Percentiles rank a stretch among this genome's conserved stretches.
These are phyloP conservation scores for Cicer pinnatifidum DNA, from an alignment of 306 rosid genomes.

Conservation along the genomic window DNA sequence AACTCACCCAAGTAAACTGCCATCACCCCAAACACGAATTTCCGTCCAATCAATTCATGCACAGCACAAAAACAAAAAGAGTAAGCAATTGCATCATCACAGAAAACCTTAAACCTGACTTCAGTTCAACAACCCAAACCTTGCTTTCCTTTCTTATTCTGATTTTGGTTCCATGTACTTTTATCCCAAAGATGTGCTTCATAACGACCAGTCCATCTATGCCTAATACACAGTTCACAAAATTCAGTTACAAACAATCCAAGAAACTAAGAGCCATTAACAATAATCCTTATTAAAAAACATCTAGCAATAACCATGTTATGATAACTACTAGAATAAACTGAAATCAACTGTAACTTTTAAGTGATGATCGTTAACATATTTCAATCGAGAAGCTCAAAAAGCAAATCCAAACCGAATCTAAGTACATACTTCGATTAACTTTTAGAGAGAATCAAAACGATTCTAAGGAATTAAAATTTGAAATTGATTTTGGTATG, in stretches of 20 bases:
- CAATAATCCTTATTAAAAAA: background rate
- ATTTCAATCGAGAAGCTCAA: background rate
- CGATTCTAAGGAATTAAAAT: no score
- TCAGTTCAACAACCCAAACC: conserved; percentile 51
- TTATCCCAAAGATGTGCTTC: conserved; percentile 99
- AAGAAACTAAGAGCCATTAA: background rate
- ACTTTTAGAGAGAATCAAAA: no score
- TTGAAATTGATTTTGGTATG: no score
- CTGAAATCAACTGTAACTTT: background rate
- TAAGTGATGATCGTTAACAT: background rate
- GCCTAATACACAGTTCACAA: conserved; percentile 59
- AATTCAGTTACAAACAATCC: conserved; percentile 11
- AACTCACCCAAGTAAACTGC: conserved; percentile 97
- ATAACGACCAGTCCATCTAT: conserved; percentile 99
- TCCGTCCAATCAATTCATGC: conserved; percentile 52
- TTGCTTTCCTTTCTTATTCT: conserved; percentile 99
- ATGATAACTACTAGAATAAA: background rate
- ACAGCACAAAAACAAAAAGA: conserved; percentile 40
- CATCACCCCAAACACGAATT: conserved; percentile 46
- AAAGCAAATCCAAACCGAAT: background rate
- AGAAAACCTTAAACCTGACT: background rate
- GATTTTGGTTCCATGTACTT: conserved; percentile 98
- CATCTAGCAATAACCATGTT: background rate
- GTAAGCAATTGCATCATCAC: conserved; percentile 50
- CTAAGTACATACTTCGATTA: background rate